phyloP scores from a whole-genome alignment of 371 early-diverging fungal genomes.

The Mortierella polycephala region DNA sequence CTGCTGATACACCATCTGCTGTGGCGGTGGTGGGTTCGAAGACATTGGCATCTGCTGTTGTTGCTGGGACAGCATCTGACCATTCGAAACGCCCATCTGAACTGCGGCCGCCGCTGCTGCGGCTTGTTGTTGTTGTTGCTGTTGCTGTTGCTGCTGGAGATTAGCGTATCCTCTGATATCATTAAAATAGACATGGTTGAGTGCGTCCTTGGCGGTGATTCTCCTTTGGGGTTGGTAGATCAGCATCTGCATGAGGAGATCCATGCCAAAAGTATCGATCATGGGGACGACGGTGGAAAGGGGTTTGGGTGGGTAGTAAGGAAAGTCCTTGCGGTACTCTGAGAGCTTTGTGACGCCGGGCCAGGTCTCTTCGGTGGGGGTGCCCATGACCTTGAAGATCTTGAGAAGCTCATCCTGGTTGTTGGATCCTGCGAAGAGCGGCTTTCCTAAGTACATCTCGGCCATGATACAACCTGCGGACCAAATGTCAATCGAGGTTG shows the following conservation, averaged over 20 bases:
- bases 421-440: slow-evolving; percentile 96
- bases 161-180: slow-evolving; percentile 61
- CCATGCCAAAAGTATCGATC: slow-evolving; percentile 80
- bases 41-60: slow-evolving; percentile 14
- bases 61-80: slow-evolving; percentile 37
- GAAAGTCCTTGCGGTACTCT: slow-evolving; percentile 86
- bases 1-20: slow-evolving; percentile 30
- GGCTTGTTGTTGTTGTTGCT: slow-evolving; percentile 13
- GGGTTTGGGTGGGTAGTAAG: slow-evolving; percentile 73
- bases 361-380: slow-evolving; percentile 89
- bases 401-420: slow-evolving; percentile 91
- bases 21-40: slow-evolving; percentile 18
- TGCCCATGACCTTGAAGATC: slow-evolving; percentile 92
- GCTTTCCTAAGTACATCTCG: slow-evolving; percentile 93
- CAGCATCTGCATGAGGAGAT: slow-evolving; percentile 81
- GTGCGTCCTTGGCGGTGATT: slow-evolving; percentile 87
- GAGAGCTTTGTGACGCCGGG: slow-evolving; percentile 88
- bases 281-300: slow-evolving; percentile 79
- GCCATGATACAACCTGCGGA: slow-evolving; percentile 98
- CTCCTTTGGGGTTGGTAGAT: slow-evolving; percentile 87
- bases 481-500: slow-evolving; percentile 99
- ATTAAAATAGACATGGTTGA: slow-evolving; percentile 85
- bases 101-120: slow-evolving; percentile 22
- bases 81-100: slow-evolving; percentile 29
- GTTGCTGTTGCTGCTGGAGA: slow-evolving; percentile 43